Evolutionary conservation across 2,329 filamentous ascomycete species (phyloP).

Genomic region (Pyrenochaeta sp.): DNA sequence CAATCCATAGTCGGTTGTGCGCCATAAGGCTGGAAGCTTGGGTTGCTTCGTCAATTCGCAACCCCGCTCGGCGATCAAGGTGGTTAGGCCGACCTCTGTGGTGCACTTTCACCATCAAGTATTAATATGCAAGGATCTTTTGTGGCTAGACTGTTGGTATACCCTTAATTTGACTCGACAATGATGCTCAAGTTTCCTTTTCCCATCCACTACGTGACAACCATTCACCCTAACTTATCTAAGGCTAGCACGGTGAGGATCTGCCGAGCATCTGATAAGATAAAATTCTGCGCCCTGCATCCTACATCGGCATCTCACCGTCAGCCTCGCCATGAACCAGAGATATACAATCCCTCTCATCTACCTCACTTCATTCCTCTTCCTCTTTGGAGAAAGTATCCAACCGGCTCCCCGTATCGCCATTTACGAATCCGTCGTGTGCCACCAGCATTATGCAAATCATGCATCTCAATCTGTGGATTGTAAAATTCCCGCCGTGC

Average conservation of each 20-base stretch:
- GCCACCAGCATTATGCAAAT: slow-evolving; percentile 16
- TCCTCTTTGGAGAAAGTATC: slow-evolving; percentile 27
- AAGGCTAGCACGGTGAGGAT: background rate
- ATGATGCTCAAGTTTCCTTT: too few species aligned
- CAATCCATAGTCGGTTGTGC: too few species aligned
- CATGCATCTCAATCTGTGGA: slow-evolving; percentile 8
- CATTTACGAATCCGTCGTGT: slow-evolving; percentile 29
- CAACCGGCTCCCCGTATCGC: slow-evolving; percentile 29
- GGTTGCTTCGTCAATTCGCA: too few species aligned
- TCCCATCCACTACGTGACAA: too few species aligned
- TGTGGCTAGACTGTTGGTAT: too few species aligned
- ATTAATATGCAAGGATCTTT: too few species aligned
- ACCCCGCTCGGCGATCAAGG: too few species aligned
- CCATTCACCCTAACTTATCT: background rate
- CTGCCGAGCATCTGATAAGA: slow-evolving; percentile 2
- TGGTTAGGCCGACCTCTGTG: too few species aligned
- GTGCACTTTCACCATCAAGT: too few species aligned
- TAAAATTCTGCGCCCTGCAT: background rate
- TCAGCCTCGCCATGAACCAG: background rate
- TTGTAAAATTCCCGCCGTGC: slow-evolving; percentile 26
- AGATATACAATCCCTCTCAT: slow-evolving; percentile 20
- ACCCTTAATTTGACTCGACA: too few species aligned
- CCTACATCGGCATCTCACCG: background rate
- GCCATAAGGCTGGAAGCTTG: too few species aligned
- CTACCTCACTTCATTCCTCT: slow-evolving; percentile 28